Evolutionary conservation across 1,284 basidiomycete species (phyloP).

Genomic region (Anthracocystis panici-leucophaei): DNA sequence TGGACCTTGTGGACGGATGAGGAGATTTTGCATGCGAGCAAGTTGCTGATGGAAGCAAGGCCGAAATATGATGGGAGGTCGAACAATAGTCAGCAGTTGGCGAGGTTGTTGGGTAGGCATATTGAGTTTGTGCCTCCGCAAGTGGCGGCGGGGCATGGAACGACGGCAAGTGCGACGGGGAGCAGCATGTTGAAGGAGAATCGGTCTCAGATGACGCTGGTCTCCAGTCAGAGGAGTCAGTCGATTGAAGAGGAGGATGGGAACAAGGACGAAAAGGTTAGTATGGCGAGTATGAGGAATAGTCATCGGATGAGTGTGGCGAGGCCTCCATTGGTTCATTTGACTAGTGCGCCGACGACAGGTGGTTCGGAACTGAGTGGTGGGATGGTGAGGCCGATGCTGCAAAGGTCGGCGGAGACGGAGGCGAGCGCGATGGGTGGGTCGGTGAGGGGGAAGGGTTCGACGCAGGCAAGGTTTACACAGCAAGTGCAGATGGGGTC

Average conservation of each 20-base stretch:
- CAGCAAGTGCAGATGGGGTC: constrained; percentile 8
- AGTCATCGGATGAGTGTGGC: constrained; percentile 37
- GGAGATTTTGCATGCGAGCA: constrained; percentile 34
- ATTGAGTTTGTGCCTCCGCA: constrained; percentile 23
- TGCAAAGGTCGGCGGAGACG: constrained; percentile 30
- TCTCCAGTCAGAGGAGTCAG: constrained; percentile 31
- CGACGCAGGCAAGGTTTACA: constrained; percentile 16
- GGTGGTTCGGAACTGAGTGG: constrained; percentile 3
- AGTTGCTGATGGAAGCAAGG: constrained; percentile 36
- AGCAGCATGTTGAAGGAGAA: constrained; percentile 33
- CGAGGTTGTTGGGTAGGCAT: constrained; percentile 34
- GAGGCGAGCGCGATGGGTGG: constrained; percentile 15
- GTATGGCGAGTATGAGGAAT: constrained; percentile 20
- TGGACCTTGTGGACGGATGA: constrained; percentile 51
- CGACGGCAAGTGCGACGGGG: constrained; percentile 13
- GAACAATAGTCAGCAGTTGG: constrained; percentile 47
- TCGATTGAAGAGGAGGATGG: constrained; percentile 22
- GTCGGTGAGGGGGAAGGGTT: constrained; percentile 23
- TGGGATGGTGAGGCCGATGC: constrained; percentile 9
- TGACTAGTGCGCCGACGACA: constrained; percentile 28
- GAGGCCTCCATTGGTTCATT: constrained; percentile 34
- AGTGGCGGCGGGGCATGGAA: neutral
- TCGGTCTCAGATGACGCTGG: constrained; percentile 31
- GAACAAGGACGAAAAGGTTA: constrained; percentile 1
- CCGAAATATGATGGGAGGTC: constrained; percentile 47